phyloP scores from a whole-genome alignment of 2,329 filamentous ascomycete genomes.

The Diplodia scrobiculata region DNA sequence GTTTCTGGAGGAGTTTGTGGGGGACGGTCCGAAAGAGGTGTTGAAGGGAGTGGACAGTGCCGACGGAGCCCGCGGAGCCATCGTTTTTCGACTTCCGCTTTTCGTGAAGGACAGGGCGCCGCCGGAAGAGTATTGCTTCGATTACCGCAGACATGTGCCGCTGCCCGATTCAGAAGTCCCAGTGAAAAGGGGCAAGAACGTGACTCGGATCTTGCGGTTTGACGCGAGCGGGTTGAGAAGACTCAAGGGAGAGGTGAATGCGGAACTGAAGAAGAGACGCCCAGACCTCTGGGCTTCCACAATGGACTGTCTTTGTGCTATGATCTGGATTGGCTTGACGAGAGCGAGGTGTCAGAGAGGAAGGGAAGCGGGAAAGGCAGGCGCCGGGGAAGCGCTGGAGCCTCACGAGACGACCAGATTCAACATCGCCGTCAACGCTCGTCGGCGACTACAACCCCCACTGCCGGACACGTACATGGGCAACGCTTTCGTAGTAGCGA shows the following conservation, averaged over 20 bases:
- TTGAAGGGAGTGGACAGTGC: neutral
- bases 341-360: neutral
- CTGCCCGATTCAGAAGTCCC: neutral
- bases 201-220: neutral
- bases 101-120: neutral
- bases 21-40: neutral
- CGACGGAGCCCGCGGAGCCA: neutral
- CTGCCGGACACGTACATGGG: neutral
- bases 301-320: neutral
- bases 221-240: neutral
- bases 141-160: neutral
- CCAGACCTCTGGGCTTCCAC: neutral
- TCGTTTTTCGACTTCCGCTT: neutral
- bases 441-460: neutral
- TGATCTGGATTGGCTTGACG: slow-evolving; percentile 14
- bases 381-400: neutral
- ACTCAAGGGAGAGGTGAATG: neutral
- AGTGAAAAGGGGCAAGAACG: neutral
- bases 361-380: neutral
- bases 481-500: neutral
- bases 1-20: neutral
- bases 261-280: neutral
- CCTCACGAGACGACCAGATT: neutral
- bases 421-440: slow-evolving; percentile 11
- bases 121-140: neutral